Evolutionary conservation across 2,329 filamentous ascomycete species (phyloP).

Genomic region (Leptosphaerulina australis): DNA sequence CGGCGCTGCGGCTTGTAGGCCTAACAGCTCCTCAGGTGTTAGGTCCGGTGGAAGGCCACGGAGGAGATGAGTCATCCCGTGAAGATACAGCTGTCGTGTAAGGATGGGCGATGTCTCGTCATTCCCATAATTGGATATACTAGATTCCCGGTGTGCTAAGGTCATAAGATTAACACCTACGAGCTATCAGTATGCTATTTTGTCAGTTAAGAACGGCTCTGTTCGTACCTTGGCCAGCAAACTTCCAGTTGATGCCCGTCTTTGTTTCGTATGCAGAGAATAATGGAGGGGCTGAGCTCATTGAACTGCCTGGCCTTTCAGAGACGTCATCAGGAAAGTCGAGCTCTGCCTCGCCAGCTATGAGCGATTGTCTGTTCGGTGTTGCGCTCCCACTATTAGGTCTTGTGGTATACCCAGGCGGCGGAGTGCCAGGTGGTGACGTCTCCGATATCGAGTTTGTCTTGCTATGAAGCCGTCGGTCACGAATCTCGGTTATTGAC

Average conservation of each 20-base stretch:
- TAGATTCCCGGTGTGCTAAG: constrained; percentile 55
- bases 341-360: constrained; percentile 29
- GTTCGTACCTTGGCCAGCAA: constrained; percentile 56
- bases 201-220: neutral
- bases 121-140: constrained; percentile 33
- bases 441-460: constrained; percentile 25
- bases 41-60: constrained; percentile 66
- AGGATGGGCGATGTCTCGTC: constrained; percentile 52
- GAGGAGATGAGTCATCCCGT: constrained; percentile 68
- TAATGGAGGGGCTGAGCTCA: constrained; percentile 23
- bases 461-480: constrained; percentile 26
- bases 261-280: constrained; percentile 36
- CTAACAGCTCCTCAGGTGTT: constrained; percentile 59
- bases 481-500: constrained; percentile 39
- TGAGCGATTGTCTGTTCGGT: constrained; percentile 24
- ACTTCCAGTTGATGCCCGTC: constrained; percentile 58
- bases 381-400: constrained; percentile 32
- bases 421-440: constrained; percentile 42
- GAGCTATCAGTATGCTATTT: constrained; percentile 2
- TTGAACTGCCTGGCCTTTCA: constrained; percentile 33
- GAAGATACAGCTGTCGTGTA: constrained; percentile 67
- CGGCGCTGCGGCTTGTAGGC: constrained; percentile 61
- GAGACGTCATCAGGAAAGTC: constrained; percentile 35
- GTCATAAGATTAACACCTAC: constrained; percentile 56
- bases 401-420: constrained; percentile 44